A percentile compares a stretch with the other conserved stretches of the same genome.
Evolutionary conservation across 208 protist genomes (phyloP).

Genomic region (Leishmania martiniquensis): DNA sequence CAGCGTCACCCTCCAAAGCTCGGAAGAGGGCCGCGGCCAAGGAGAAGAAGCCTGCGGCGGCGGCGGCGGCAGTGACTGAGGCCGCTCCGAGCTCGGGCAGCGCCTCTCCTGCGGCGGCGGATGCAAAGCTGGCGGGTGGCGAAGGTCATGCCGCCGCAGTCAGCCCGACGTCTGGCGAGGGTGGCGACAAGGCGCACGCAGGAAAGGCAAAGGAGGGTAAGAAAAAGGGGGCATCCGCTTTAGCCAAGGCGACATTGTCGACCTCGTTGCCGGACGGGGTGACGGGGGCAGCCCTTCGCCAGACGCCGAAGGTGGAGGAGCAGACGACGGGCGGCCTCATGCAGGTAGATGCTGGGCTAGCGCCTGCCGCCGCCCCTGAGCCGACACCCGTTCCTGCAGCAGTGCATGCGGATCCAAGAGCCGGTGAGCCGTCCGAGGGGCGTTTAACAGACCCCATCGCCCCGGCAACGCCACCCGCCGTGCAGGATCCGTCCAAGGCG

Average conservation of each 20-base stretch:
- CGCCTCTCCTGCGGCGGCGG: neutral
- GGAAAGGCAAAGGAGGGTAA: neutral
- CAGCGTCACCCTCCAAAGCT: neutral
- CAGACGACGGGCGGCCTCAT: neutral
- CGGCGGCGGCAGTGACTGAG: neutral
- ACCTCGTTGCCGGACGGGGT: neutral
- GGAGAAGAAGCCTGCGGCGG: neutral
- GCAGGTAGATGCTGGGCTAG: neutral
- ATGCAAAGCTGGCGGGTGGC: neutral
- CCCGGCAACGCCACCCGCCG: neutral
- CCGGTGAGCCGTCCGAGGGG: neutral
- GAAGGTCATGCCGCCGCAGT: neutral
- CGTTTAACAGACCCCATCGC: slow-evolving; percentile 1
- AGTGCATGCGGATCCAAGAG: neutral
- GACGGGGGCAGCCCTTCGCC: neutral
- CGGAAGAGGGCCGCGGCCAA: slow-evolving; percentile 15
- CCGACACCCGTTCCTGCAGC: neutral
- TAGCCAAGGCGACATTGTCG: neutral
- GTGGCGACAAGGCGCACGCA: neutral
- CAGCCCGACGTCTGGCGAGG: neutral
- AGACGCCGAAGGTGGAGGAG: neutral
- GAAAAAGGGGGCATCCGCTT: neutral
- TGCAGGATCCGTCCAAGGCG: slow-evolving; percentile 3
- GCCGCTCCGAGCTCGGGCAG: neutral
- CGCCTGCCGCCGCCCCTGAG: neutral